Percentiles rank a stretch among this genome's conserved stretches.
These are phyloP conservation scores for Tilletia walkeri DNA, from an alignment of 1,284 basidiomycete genomes.

Conservation along the genomic window DNA sequence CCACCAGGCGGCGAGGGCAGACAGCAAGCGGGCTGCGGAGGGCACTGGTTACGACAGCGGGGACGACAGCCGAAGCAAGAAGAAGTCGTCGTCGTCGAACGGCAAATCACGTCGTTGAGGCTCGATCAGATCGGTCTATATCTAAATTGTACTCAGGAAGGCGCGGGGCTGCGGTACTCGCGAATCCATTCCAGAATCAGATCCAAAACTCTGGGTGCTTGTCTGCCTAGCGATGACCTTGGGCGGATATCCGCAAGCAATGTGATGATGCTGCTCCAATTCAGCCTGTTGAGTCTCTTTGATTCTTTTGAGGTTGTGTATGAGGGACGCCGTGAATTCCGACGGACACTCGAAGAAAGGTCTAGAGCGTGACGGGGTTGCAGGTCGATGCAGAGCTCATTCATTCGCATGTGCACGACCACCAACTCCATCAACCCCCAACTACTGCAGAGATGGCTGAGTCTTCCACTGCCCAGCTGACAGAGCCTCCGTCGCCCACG, in stretches of 20 bases:
- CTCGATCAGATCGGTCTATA: neutral
- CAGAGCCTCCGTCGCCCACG: conserved; percentile 2
- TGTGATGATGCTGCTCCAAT: neutral
- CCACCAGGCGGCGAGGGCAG: conserved; percentile 57
- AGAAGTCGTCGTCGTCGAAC: conserved; percentile 36
- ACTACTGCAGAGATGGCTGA: too few species aligned
- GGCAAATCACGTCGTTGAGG: conserved; percentile 2
- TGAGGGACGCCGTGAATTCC: too few species aligned
- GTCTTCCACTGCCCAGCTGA: neutral
- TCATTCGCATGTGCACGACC: neutral
- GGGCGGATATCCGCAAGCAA: too few species aligned
- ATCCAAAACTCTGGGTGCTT: too few species aligned
- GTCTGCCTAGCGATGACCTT: too few species aligned
- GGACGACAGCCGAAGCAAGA: conserved; percentile 73
- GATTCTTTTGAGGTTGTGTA: too few species aligned
- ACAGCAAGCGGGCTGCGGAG: conserved; percentile 12
- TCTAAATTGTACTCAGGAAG: neutral
- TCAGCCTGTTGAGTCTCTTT: too few species aligned
- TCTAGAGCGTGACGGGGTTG: too few species aligned
- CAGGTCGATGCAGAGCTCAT: too few species aligned
- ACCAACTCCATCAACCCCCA: neutral
- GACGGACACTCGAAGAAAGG: too few species aligned
- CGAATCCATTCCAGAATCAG: too few species aligned
- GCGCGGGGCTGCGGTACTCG: too few species aligned
- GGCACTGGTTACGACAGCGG: conserved; percentile 55